A percentile compares a stretch with the other conserved stretches of the same genome.
phyloP scores from a whole-genome alignment of 805 yeast species.

The Brettanomyces anomalus region DNA sequence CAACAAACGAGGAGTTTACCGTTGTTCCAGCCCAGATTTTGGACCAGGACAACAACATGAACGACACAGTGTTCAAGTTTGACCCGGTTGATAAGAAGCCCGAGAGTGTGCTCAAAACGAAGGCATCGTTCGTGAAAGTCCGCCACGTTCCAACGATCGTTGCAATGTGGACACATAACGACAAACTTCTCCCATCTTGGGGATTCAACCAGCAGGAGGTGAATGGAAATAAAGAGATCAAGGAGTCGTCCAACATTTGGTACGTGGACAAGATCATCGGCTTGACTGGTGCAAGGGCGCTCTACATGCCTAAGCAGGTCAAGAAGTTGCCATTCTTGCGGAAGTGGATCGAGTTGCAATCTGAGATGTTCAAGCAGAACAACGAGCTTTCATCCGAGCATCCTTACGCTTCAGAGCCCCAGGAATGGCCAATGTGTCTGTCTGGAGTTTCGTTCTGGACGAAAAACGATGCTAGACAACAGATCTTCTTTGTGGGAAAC shows the following conservation, averaged over 20 bases:
- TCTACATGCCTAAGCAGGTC: conserved; percentile 56
- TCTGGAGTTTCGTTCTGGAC: conserved; percentile 98
- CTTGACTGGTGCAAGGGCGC: conserved; percentile 52
- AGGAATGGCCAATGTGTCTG: conserved; percentile 81
- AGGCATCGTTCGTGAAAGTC: conserved; percentile 58
- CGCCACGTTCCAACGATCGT: conserved; percentile 83
- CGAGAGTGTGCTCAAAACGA: conserved; percentile 51
- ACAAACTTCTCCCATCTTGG: conserved; percentile 87
- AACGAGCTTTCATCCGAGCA: conserved; percentile 80
- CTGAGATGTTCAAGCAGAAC: conserved; percentile 85
- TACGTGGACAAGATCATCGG: conserved; percentile 58
- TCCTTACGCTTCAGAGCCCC: conserved; percentile 92
- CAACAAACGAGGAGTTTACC: conserved; percentile 93
- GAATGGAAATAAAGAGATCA: conserved; percentile 82
- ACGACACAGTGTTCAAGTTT: conserved; percentile 73
- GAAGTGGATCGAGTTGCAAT: conserved; percentile 87
- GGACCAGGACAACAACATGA: conserved; percentile 36
- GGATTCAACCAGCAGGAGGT: conserved; percentile 87
- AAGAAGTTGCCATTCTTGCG: conserved; percentile 61
- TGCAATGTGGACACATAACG: conserved; percentile 90
- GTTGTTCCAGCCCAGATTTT: conserved; percentile 58
- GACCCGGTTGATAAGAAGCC: conserved; percentile 50
- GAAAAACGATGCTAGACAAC: conserved; percentile 49
- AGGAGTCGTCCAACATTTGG: conserved; percentile 68
- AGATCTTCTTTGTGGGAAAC: conserved; percentile 88